Evolutionary conservation across 257 asterid genomes (phyloP), one percentile per base, ranked within the genome.

Genomic region (Solanum rostratum): DNA sequence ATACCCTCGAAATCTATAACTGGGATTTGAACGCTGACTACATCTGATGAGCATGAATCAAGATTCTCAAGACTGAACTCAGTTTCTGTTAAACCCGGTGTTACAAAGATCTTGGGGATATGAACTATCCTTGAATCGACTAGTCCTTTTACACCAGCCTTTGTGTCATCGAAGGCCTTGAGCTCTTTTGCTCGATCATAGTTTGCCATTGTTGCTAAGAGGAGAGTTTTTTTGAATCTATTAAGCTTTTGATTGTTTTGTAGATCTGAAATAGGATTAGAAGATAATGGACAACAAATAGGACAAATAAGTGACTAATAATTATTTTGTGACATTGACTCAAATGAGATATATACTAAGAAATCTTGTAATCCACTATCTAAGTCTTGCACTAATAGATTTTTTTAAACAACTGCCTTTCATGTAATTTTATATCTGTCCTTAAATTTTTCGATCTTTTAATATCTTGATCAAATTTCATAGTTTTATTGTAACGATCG

Each of bases 141-240:
- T 1, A 84, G 82, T 18, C 86, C 86, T 84, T 84, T 84, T 15
- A 84, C 86, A 4, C 86, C 86, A 9, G 82, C 71, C 37, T 84
- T 84, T 0, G 71, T 68, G 22, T 84, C 71, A 57, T 84, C 86
- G 18, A 84, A 84, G 7, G 66, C 68, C 45, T 70, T 69, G 68
- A 84, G 53, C 3, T 84, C 69, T 70, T 78, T 70, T 52, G 27
- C 45, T 53, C 85, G 7, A 37, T 83, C 55, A 37, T 8, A 20
- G 12, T 70, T 22, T 3, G 19, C 81, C 81, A 74, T 74, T 74
- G 7, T 33, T 59, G 11, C 10, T 59, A 33, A 16, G 7, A 9
- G 5, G 1, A 68, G 2, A 7, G 59, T 24, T 74, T 3, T 33
- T 33, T 16, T 24, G 22, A 74, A 46, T 49, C 9, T 74, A 14